Evolutionary conservation across 2,329 filamentous ascomycete genomes (phyloP), one percentile per base, ranked within the genome.

Genomic region (Ceratocystis huliohia): DNA sequence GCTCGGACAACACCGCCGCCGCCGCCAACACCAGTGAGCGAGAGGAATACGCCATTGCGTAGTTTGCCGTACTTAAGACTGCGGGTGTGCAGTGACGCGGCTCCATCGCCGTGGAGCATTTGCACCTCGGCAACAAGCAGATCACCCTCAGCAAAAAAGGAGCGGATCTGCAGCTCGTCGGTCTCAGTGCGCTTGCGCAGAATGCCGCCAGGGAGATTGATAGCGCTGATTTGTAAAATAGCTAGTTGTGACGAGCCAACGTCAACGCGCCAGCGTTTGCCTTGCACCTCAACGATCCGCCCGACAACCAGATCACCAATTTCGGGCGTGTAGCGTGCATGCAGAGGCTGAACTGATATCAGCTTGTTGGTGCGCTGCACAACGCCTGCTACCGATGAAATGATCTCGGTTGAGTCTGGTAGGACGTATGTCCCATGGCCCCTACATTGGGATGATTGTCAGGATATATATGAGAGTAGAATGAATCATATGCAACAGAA

Each of bases 81-180:
- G 68, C 94, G 85, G 7, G 94, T 97, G 78, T 99, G 94, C 73
- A 99, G 79, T 67, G 87, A 87, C 0, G 94, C 92, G 1, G 85
- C 87, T 67, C 92, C 93, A 76, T 97, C 93, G 67, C 85, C 82
- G 74, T 91, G 90, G 65, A 99, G 80, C 71, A 85, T 84, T 81
- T 99, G 94, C 65, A 99, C 94, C 78, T 99, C 94, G 0, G 94
- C 94, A 20, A 97, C 89, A 17, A 99, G 79, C 64, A 99, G 78
- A 74, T 99, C 94, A 13, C 94, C 94, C 76, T 99, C 94, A 65
- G 88, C 87, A 78, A 99, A 97, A 77, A 96, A 99, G n/a, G 86
- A 90, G 63, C 94, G 85, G 76, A 99, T 97, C 77, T 97, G 94
- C 72, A 99, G 81, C 79, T 97, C 94, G 75, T 99, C 94, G 17